Conservation (phyloP, 306 rosid species). For the Cicer chorassanicum region DNA sequence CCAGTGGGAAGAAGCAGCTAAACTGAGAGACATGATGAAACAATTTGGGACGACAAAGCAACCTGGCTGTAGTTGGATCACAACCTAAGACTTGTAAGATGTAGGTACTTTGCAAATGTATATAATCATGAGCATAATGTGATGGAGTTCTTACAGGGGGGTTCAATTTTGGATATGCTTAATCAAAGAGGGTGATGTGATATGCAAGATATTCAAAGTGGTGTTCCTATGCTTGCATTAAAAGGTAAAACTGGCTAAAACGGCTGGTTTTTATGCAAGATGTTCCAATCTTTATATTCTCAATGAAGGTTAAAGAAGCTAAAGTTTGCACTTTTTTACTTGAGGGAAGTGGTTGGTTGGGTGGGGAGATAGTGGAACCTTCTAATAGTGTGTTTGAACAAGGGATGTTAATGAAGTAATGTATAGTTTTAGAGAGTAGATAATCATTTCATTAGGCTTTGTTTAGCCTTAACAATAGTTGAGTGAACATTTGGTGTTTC, state of each 20-base stretch:
- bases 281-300: conserved; percentile 28
- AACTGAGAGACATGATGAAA: conserved; percentile 61
- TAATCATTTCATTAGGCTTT: neutral
- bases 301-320: neutral
- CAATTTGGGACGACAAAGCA: conserved; percentile 56
- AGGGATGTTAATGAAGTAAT: neutral
- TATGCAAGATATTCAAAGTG: conserved; percentile 21
- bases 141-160: neutral
- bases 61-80: conserved; percentile 82
- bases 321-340: conserved; percentile 22
- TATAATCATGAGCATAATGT: conserved; percentile 21
- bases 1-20: conserved; percentile 83
- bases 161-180: conserved; percentile 36
- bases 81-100: conserved; percentile 41
- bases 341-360: conserved; percentile 41
- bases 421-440: too few species aligned
- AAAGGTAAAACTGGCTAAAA: neutral
- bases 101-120: conserved; percentile 26
- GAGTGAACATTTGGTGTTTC: neutral
- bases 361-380: conserved; percentile 58
- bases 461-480: neutral
- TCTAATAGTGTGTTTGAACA: conserved; percentile 32
- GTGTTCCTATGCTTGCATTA: conserved; percentile 32
- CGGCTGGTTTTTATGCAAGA: conserved; percentile 22
- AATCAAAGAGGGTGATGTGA: neutral